A percentile compares a stretch with the other conserved stretches of the same genome.
Conservation (phyloP, 768 basidiomycete species). For the Trametes cinnabarina region DNA sequence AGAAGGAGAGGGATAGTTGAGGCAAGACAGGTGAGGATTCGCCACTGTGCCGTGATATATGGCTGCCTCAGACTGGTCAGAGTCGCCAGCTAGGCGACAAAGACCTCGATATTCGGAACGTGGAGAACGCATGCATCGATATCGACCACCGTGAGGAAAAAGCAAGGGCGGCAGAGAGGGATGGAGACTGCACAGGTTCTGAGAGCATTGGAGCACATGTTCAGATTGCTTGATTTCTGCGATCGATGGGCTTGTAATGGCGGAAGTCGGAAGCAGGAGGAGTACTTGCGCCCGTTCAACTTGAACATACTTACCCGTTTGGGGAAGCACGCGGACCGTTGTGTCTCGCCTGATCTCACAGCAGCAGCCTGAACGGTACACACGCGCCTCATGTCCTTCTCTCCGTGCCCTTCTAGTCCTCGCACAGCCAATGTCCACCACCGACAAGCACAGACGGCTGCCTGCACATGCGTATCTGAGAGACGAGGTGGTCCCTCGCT, state of each 20-base stretch:
- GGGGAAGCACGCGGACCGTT: background rate
- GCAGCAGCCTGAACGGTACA: background rate
- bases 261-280: too few species aligned
- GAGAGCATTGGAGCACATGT: too few species aligned
- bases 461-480: slow-evolving; percentile 3
- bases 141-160: background rate
- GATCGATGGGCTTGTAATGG: too few species aligned
- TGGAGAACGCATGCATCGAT: background rate
- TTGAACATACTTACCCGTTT: background rate
- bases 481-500: background rate
- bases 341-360: background rate
- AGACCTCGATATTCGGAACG: background rate
- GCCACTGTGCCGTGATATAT: background rate
- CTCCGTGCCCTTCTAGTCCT: background rate
- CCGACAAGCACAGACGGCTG: slow-evolving; percentile 10
- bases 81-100: background rate
- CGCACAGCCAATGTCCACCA: background rate
- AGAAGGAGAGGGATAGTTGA: too few species aligned
- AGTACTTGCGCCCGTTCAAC: background rate
- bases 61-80: background rate
- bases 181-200: too few species aligned
- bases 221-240: too few species aligned
- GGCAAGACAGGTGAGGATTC: background rate
- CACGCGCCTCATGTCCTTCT: background rate
- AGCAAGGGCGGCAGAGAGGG: too few species aligned